phyloP scores from a whole-genome alignment of 2,329 filamentous ascomycete genomes.

The Ophiosphaerella herpotricha region DNA sequence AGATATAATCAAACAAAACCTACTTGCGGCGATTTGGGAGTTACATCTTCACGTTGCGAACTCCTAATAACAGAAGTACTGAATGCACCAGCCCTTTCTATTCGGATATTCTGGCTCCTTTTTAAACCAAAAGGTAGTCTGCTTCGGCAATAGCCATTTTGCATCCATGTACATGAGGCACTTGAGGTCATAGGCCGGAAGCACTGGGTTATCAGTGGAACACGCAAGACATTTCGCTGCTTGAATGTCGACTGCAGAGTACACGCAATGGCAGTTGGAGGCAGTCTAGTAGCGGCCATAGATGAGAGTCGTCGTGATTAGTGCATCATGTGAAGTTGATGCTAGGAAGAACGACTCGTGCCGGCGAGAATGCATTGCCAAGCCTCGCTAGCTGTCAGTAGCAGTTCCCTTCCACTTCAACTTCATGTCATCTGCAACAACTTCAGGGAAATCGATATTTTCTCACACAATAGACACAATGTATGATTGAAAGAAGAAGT shows the following conservation, averaged over 20 bases:
- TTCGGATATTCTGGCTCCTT: slow-evolving; percentile 1
- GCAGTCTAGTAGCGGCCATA: slow-evolving; percentile 23
- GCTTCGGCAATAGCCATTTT: slow-evolving; percentile 9
- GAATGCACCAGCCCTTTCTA: slow-evolving; percentile 15
- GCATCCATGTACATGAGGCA: slow-evolving; percentile 32
- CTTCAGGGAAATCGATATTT: neutral
- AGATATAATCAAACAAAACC: neutral
- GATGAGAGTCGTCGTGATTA: slow-evolving; percentile 12
- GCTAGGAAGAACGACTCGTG: neutral
- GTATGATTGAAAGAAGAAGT: no score
- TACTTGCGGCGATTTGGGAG: neutral
- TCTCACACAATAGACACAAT: no score
- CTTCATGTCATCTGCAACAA: neutral
- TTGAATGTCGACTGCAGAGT: slow-evolving; percentile 10
- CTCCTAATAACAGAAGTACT: slow-evolving; percentile 22
- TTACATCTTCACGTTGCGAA: slow-evolving; percentile 12
- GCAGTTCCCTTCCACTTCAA: neutral
- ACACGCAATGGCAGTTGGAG: slow-evolving; percentile 12
- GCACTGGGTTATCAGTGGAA: slow-evolving; percentile 20
- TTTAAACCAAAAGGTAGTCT: slow-evolving; percentile 2
- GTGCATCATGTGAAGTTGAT: slow-evolving; percentile 12
- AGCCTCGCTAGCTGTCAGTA: neutral
- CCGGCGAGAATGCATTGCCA: neutral
- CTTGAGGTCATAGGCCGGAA: slow-evolving; percentile 33
- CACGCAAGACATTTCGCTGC: slow-evolving; percentile 7